Evolutionary conservation across 257 asterid species (phyloP).

Genomic region (Fraxinus pennsylvanica): DNA sequence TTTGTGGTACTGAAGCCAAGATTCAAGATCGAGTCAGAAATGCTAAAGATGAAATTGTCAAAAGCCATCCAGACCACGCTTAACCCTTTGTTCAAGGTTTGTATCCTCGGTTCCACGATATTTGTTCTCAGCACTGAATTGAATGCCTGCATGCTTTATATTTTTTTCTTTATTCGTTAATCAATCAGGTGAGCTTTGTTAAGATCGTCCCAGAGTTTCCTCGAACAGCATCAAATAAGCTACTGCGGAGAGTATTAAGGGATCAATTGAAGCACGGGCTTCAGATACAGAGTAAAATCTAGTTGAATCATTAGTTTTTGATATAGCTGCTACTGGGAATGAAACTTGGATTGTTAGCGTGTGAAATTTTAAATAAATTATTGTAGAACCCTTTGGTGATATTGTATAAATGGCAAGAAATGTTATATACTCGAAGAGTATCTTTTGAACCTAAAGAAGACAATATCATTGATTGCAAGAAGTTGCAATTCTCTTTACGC

Average conservation of each 20-base stretch:
- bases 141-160: neutral
- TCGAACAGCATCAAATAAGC: conserved; percentile 87
- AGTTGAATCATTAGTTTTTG: conserved; percentile 4
- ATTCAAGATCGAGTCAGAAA: conserved; percentile 37
- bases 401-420: neutral
- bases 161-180: neutral
- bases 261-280: conserved; percentile 69
- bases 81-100: conserved; percentile 90
- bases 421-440: neutral
- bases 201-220: conserved; percentile 71
- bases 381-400: neutral
- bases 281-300: conserved; percentile 53
- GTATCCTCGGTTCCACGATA: neutral
- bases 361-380: neutral
- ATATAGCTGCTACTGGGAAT: neutral
- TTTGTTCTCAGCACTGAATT: too few species aligned
- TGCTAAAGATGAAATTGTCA: conserved; percentile 56
- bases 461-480: neutral
- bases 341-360: neutral
- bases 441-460: neutral
- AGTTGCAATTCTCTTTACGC: neutral
- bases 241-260: conserved; percentile 74
- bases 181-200: conserved; percentile 64
- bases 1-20: conserved; percentile 77
- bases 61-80: conserved; percentile 72